Conservation (phyloP, 1,139 yeast species). For the Diutina ranongensis region DNA sequence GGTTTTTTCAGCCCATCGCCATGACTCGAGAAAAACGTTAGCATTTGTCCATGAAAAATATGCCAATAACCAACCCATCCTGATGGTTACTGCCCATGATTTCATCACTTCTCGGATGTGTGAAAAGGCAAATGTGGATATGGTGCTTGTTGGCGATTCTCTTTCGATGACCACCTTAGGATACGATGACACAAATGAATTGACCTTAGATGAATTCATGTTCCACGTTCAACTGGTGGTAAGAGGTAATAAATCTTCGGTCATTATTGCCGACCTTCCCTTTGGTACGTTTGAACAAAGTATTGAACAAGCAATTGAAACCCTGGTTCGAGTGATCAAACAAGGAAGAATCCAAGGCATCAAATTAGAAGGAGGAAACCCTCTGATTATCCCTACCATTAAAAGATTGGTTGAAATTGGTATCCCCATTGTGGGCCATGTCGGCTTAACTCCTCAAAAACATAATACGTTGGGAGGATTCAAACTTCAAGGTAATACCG, state of each 20-base stretch:
- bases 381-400: slow-evolving; percentile 35
- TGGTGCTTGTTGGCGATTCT: slow-evolving; percentile 81
- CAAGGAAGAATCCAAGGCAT: slow-evolving; percentile 63
- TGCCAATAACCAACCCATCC: slow-evolving; percentile 37
- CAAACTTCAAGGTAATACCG: slow-evolving; percentile 67
- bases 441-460: slow-evolving; percentile 87
- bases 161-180: slow-evolving; percentile 89
- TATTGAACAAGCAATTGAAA: slow-evolving; percentile 49
- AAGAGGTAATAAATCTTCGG: slow-evolving; percentile 55
- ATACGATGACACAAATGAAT: slow-evolving; percentile 61
- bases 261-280: slow-evolving; percentile 80
- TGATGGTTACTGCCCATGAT: slow-evolving; percentile 83
- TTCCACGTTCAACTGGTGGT: slow-evolving; percentile 68
- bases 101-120: slow-evolving; percentile 67
- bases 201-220: slow-evolving; percentile 67
- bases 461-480: slow-evolving; percentile 77
- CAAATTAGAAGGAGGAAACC: slow-evolving; percentile 74
- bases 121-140: slow-evolving; percentile 57
- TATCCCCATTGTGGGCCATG: slow-evolving; percentile 85
- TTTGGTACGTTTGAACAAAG: slow-evolving; percentile 75
- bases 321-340: slow-evolving; percentile 51
- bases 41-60: slow-evolving; percentile 34
- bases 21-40: slow-evolving; percentile 18
- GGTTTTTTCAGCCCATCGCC: slow-evolving; percentile 8
- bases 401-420: slow-evolving; percentile 49